phyloP scores from a whole-genome alignment of 73 alveolate species.

The Tetrahymena malaccensis region DNA sequence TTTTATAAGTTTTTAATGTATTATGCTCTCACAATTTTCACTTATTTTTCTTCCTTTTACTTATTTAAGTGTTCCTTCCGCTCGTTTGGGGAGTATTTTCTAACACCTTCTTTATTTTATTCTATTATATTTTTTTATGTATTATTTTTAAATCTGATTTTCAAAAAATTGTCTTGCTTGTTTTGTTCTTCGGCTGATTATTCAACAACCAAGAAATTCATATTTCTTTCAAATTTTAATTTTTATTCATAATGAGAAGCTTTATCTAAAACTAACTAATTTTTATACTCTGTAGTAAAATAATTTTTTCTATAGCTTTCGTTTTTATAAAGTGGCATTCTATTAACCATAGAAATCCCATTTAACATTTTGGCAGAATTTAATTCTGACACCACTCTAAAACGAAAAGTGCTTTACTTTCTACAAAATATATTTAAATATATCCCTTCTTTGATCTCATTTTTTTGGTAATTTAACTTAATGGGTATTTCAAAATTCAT shows the following conservation, averaged over 20 bases:
- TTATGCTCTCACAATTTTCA: neutral
- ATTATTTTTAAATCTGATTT: neutral
- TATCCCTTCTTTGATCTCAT: neutral
- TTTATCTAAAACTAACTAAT: neutral
- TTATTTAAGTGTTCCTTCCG: neutral
- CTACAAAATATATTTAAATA: neutral
- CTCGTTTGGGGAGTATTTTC: neutral
- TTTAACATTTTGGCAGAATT: neutral
- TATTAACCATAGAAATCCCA: neutral
- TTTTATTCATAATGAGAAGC: neutral
- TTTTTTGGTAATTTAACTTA: neutral
- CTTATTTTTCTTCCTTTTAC: neutral
- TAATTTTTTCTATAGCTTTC: neutral
- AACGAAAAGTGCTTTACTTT: neutral
- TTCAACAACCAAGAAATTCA: neutral
- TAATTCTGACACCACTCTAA: neutral
- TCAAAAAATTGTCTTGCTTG: neutral
- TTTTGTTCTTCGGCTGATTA: neutral
- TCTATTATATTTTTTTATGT: neutral
- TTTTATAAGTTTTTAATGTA: neutral
- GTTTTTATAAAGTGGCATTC: neutral
- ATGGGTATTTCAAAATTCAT: neutral
- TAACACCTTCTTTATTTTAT: neutral
- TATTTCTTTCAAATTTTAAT: neutral
- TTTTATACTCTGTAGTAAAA: neutral